Evolutionary conservation across 2,329 filamentous ascomycete species (phyloP), one percentile per base, ranked within the genome.

Genomic region (Fusarium redolens): DNA sequence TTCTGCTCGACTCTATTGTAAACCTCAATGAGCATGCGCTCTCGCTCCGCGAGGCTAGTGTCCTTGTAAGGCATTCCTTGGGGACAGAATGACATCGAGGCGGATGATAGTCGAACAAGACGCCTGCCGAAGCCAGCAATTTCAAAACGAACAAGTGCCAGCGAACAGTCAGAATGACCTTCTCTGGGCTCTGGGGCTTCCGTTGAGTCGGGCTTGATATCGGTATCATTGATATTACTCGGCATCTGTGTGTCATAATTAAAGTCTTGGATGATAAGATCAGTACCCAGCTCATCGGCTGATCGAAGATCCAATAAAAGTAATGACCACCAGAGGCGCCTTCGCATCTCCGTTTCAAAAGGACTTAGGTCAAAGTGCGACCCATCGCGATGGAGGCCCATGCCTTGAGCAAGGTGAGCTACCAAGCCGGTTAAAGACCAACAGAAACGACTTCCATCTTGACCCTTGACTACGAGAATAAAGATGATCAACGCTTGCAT

Each of bases 281-380:
- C 85, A 22, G 83, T 84, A 15, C 87, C 88, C 5, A 86, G 81
- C 61, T 89, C 86, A 67, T 91, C 88, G 6, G 87, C 85, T 0
- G 86, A 84, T 13, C 87, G 84, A 6, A 87, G 79, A 71, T 92
- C 90, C 1, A 91, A 81, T 6, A 86, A 82, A 44, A 89, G 81
- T 14, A 92, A 83, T n/a, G 86, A 83, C 85, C 88, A 91, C 87
- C 90, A 92, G 0, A 91, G 77, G 4, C 90, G 84, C 28, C 90
- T 84, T 41, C 90, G 83, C 79, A 91, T 86, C 76, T 92, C 89
- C 2, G 85, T 85, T 61, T 92, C 89, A 64, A 89, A 90, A 0
- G 88, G 86, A 0, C 85, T 83, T 8, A 92, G 80, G 2, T 84
- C 84, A 41, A 91, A 83, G 50, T 83, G 79, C 7, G 82, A 80